phyloP scores from a whole-genome alignment of 2,329 filamentous ascomycete species.

The Diaporthe australafricana region DNA sequence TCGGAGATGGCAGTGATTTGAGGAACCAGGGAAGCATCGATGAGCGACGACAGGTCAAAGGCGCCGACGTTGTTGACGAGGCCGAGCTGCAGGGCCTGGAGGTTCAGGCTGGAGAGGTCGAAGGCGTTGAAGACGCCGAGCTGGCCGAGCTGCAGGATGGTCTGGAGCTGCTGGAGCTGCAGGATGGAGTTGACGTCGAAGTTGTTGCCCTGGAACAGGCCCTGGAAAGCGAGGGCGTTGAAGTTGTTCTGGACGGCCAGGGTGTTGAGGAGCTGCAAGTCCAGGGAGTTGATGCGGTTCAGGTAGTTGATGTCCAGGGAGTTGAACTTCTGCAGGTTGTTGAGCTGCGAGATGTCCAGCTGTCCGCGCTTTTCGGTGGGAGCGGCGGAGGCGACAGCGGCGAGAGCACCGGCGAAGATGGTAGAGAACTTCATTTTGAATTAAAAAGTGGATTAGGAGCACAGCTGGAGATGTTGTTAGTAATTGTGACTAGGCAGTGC shows the following conservation, averaged over 20 bases:
- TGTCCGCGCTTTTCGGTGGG: constrained; percentile 53
- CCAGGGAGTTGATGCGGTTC: constrained; percentile 58
- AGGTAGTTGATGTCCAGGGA: constrained; percentile 58
- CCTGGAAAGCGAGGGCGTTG: constrained; percentile 56
- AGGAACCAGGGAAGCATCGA: constrained; percentile 40
- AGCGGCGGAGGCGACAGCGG: constrained; percentile 57
- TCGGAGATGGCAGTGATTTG: constrained; percentile 40
- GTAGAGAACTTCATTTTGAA: constrained; percentile 63
- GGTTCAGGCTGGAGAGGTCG: constrained; percentile 43
- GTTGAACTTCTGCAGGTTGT: constrained; percentile 54
- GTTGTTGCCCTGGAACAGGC: constrained; percentile 53
- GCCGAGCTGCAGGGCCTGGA: constrained; percentile 44
- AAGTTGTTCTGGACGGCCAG: constrained; percentile 58
- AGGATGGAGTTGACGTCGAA: constrained; percentile 56
- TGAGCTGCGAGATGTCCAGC: constrained; percentile 54
- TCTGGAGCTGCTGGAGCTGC: constrained; percentile 55
- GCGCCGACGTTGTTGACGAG: constrained; percentile 42
- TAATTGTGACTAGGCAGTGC: constrained; percentile 40
- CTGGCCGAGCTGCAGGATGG: constrained; percentile 49
- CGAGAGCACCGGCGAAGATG: constrained; percentile 57
- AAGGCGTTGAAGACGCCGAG: constrained; percentile 46
- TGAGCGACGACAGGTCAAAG: constrained; percentile 43
- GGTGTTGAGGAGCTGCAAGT: constrained; percentile 55
- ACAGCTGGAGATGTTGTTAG: constrained; percentile 49
- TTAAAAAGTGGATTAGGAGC: constrained; percentile 49